phyloP scores from a whole-genome alignment of 306 rosid genomes.

The Cucumis hystrix region DNA sequence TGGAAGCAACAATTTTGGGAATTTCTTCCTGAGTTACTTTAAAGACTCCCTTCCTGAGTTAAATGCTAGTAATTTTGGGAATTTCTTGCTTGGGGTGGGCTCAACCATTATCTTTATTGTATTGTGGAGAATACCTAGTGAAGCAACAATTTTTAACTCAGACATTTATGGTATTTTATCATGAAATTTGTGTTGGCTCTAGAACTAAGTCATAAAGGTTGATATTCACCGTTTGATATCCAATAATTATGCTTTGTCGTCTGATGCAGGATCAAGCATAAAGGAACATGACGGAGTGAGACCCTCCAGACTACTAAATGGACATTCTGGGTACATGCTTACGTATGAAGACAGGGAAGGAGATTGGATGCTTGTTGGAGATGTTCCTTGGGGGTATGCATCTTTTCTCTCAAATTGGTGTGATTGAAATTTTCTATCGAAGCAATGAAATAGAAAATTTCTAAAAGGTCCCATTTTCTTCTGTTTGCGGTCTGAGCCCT shows the following conservation, averaged over 20 bases:
- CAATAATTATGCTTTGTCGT: constrained; percentile 5
- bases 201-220: background rate
- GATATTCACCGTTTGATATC: background rate
- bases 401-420: background rate
- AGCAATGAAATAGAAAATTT: background rate
- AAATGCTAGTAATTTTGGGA: background rate
- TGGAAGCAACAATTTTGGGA: background rate
- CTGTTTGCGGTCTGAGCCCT: background rate
- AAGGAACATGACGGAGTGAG: constrained; percentile 26
- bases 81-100: background rate
- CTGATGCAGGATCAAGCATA: constrained; percentile 34
- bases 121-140: background rate
- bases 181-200: background rate
- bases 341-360: constrained; percentile 95
- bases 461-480: background rate
- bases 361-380: constrained; percentile 99
- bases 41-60: no score
- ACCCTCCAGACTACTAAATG: constrained; percentile 53
- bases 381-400: constrained; percentile 92
- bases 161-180: background rate
- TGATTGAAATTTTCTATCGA: background rate
- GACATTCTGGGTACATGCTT: constrained; percentile 63
- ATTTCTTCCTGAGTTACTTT: background rate
- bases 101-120: background rate
- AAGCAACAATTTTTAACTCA: background rate